A percentile compares a stretch with the other conserved stretches of the same genome.
phyloP scores from a whole-genome alignment of 192 early-diverging fungal genomes.

The Anaeromyces robustus region DNA sequence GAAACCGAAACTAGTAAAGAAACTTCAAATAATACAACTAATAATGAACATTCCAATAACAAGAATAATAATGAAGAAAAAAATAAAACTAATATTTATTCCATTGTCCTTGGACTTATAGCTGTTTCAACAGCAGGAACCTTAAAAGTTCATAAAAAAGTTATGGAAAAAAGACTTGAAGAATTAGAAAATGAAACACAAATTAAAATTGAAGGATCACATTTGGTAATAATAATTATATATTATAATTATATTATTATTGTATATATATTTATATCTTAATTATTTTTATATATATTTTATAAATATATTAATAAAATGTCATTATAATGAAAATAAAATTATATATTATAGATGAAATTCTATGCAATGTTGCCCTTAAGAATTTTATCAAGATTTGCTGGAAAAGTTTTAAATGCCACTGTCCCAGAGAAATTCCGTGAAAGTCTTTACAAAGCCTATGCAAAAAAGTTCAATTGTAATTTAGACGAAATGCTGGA shows the following conservation, averaged over 20 bases:
- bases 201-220: neutral
- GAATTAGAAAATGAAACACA: neutral
- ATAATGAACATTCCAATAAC: neutral
- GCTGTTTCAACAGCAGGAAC: neutral
- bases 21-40: too few relatives aligned
- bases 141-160: neutral
- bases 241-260: too few relatives aligned
- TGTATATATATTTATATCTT: too few relatives aligned
- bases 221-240: neutral
- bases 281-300: too few relatives aligned
- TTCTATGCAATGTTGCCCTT: conserved; percentile 75
- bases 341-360: conserved; percentile 37
- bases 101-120: neutral
- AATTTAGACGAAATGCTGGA: conserved; percentile 89
- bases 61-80: neutral
- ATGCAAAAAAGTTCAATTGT: conserved; percentile 76
- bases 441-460: conserved; percentile 53
- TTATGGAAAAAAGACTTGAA: neutral
- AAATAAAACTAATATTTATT: neutral
- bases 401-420: conserved; percentile 73
- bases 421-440: conserved; percentile 68
- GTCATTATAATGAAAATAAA: too few relatives aligned
- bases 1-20: neutral
- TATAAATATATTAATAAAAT: too few relatives aligned
- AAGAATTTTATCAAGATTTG: conserved; percentile 73